Evolutionary conservation across 2,329 filamentous ascomycete genomes (phyloP).

Genomic region (Chaetomium olivaceum): DNA sequence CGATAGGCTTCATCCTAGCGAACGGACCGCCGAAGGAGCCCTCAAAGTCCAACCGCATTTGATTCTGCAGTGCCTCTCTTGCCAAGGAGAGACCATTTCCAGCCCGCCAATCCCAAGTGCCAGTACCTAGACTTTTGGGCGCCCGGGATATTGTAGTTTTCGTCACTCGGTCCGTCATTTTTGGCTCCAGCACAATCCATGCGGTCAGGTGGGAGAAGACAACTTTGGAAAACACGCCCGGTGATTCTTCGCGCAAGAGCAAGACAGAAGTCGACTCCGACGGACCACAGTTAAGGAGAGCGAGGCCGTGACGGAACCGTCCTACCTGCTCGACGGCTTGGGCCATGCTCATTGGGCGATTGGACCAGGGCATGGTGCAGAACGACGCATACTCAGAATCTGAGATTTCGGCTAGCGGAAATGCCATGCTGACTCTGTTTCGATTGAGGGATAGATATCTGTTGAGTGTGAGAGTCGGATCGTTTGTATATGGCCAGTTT

Average conservation of each 20-base stretch:
- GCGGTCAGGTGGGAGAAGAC: too few relatives aligned
- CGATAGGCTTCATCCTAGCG: not conserved
- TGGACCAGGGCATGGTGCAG: too few relatives aligned
- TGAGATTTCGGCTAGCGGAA: too few relatives aligned
- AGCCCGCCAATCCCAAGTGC: not conserved
- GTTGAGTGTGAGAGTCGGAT: not conserved
- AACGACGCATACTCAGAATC: too few relatives aligned
- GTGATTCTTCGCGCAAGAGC: not conserved
- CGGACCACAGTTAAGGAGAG: constrained; percentile 7
- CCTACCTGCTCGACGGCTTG: too few relatives aligned
- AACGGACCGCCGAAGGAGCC: not conserved
- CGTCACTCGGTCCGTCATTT: not conserved
- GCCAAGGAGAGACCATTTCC: not conserved
- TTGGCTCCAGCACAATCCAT: not conserved
- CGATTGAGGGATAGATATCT: not conserved
- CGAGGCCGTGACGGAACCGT: too few relatives aligned
- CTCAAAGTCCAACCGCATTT: not conserved
- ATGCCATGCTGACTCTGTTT: not conserved
- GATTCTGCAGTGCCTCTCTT: not conserved
- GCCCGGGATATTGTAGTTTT: not conserved
- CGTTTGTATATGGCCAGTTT: constrained; percentile 5
- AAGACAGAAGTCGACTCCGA: not conserved
- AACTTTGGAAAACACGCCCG: constrained; percentile 4
- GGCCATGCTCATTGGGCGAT: too few relatives aligned
- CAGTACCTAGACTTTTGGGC: too few relatives aligned